Conservation (phyloP, 371 early-diverging fungal species). For the Gilbertella persicaria region DNA sequence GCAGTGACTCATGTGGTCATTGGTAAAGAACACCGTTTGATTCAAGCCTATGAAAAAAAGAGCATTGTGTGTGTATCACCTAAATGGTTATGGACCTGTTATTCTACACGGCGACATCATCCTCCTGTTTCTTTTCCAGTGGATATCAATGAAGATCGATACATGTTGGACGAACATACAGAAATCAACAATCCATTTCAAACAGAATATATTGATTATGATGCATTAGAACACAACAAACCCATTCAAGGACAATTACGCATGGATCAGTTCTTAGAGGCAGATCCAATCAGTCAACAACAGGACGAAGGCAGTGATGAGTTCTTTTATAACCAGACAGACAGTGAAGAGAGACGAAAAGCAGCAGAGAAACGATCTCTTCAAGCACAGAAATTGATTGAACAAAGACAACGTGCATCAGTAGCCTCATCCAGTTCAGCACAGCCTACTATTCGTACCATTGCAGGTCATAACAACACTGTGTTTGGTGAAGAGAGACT, state of each 20-base stretch:
- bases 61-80: background rate
- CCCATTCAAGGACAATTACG: background rate
- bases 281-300: no score
- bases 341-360: background rate
- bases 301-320: background rate
- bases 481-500: background rate
- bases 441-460: background rate
- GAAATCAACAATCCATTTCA: background rate
- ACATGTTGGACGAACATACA: background rate
- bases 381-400: background rate
- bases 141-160: background rate
- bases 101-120: background rate
- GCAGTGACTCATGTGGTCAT: background rate
- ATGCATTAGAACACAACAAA: background rate
- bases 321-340: background rate
- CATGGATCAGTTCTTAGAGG: background rate
- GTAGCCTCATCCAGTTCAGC: background rate
- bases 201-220: background rate
- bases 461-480: background rate
- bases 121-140: background rate
- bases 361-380: background rate
- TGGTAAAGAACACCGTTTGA: background rate
- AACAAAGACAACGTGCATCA: conserved; percentile 3
- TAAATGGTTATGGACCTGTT: conserved; percentile 3
- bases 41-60: background rate